Conservation (phyloP, 352 stramenopile species). For the Phytophthora megakarya region DNA sequence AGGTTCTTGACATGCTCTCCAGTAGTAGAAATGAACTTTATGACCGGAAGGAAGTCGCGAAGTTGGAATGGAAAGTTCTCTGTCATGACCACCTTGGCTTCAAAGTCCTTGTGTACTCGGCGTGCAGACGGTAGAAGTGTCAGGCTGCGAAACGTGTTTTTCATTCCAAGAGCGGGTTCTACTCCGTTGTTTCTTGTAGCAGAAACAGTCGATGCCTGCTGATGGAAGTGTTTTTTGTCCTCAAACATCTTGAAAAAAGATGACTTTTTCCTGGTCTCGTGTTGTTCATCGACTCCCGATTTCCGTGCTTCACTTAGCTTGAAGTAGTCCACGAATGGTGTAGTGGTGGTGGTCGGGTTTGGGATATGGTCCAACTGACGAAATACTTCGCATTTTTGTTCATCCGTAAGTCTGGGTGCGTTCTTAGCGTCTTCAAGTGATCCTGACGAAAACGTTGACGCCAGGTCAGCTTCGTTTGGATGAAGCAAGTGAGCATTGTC, state of each 20-base stretch:
- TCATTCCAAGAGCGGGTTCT: slow-evolving; percentile 20
- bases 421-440: slow-evolving; percentile 12
- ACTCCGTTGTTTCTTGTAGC: background rate
- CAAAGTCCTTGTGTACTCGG: slow-evolving; percentile 66
- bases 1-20: slow-evolving; percentile 80
- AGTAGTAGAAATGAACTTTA: slow-evolving; percentile 78
- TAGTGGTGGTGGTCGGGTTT: slow-evolving; percentile 73
- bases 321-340: slow-evolving; percentile 78
- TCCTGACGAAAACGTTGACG: background rate
- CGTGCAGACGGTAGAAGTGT: slow-evolving; percentile 57
- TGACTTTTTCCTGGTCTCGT: slow-evolving; percentile 41
- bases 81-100: slow-evolving; percentile 80
- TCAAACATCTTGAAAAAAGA: slow-evolving; percentile 59
- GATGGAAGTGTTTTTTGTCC: slow-evolving; percentile 26
- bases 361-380: slow-evolving; percentile 58
- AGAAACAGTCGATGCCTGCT: slow-evolving; percentile 8
- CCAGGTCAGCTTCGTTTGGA: slow-evolving; percentile 1
- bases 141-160: slow-evolving; percentile 70
- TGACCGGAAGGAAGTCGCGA: slow-evolving; percentile 73
- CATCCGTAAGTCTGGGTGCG: slow-evolving; percentile 45
- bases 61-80: slow-evolving; percentile 77
- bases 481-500: background rate
- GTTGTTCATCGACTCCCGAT: slow-evolving; percentile 22
- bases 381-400: slow-evolving; percentile 62
- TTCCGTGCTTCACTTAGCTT: slow-evolving; percentile 11